Evolutionary conservation across 108 stramenopile species (phyloP).

Genomic region (Nitzschia sp.): DNA sequence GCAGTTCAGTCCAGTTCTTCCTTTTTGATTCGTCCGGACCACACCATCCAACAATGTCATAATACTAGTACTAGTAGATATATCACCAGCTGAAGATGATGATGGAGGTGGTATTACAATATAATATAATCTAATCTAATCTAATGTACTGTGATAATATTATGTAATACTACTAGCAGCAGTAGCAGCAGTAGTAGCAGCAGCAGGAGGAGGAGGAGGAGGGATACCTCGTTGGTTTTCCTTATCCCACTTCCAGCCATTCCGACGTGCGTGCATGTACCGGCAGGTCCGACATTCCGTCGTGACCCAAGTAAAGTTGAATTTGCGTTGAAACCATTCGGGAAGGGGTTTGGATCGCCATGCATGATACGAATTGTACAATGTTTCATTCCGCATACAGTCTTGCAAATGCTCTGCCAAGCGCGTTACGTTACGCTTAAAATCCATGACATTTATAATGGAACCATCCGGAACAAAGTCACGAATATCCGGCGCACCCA

Average conservation of each 20-base stretch:
- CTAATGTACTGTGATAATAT: too few species aligned
- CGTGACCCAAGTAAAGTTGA: constrained; percentile 41
- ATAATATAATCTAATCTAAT: too few species aligned
- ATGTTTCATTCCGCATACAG: neutral
- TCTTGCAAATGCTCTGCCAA: constrained; percentile 28
- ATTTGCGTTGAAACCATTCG: constrained; percentile 36
- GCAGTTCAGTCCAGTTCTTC: too few species aligned
- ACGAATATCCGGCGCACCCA: constrained; percentile 55
- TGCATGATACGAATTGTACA: constrained; percentile 8
- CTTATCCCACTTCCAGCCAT: constrained; percentile 59
- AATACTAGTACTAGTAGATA: too few species aligned
- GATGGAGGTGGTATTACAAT: too few species aligned
- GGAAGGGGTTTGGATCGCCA: constrained; percentile 45
- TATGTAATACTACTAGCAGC: too few species aligned
- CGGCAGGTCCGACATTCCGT: constrained; percentile 55
- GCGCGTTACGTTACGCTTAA: constrained; percentile 4
- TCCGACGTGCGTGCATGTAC: constrained; percentile 47
- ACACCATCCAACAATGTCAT: too few species aligned
- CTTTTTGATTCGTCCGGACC: too few species aligned
- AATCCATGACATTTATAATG: constrained; percentile 41
- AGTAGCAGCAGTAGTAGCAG: neutral
- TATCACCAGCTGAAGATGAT: too few species aligned
- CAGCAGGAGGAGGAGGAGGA: neutral
- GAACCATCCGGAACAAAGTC: constrained; percentile 40
- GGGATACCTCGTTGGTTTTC: constrained; percentile 29